Base-by-base conservation (phyloP, 1,284 basidiomycete genomes). In the Malassezia cuniculi region DNA sequence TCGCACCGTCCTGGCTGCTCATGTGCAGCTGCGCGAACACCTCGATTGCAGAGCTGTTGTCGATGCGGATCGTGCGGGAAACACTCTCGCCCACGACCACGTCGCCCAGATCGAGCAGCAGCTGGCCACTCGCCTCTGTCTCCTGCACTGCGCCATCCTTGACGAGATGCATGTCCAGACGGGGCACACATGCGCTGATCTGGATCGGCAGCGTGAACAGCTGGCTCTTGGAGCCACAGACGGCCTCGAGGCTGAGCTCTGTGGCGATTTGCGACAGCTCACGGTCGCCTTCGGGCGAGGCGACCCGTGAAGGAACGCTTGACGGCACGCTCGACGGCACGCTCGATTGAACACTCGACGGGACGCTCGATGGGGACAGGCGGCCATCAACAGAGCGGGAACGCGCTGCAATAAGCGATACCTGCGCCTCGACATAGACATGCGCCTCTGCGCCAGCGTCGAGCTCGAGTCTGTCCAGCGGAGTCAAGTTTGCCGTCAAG, bases 21-120 rank as follows among this genome's bases (percentile, higher is more conserved):
- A 55, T 41, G 33, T 52, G 50, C 14, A 54, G 44, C 35, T 60
- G 56, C 40, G 58, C 57, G 39, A 58, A 57, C 44, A 53, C 54
- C n/a, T 55, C 57, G 34, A 66, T 61, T 20, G 54, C 59, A 24
- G 55, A 48, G 16, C 43, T 27, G 38, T 65, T 65, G 33, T 46
- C 39, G 8, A 66, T 33, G 17, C 27, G 37, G 16, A 66, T 36
- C 12, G 42, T 46, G 20, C 52, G 52, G 8, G 48, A 38, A 8
- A 57, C 50, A 10, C 39, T 36, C 15, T 60, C 40, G 19, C 59
- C 59, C 6, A 63, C 61, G 19, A 63, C 46, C 21, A 65, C 46
- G 34, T 66, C 62, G 41, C 63, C 59, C 36, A 65, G 57, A 41
- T 65, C 60, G 31, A 63, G 36, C 22, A 48, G 46, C 25, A 61